Conservation (phyloP, 2,329 filamentous ascomycete genomes). For the Cadophora sp. region DNA sequence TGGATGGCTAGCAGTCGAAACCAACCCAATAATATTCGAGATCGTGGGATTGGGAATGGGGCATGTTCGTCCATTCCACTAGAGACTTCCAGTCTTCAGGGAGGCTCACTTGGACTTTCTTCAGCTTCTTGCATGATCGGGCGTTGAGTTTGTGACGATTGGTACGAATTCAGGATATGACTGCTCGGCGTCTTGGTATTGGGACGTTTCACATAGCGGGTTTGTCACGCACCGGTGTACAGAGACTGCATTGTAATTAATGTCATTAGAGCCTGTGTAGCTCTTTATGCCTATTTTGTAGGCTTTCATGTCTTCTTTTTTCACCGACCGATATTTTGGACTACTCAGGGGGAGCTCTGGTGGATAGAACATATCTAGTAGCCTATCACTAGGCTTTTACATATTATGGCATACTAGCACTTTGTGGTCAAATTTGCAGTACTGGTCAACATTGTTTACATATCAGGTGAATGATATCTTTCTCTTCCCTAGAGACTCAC, state of each 20-base stretch:
- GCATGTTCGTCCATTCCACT: constrained; percentile 27
- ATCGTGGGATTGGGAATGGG: constrained; percentile 50
- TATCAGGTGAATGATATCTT: too few relatives aligned
- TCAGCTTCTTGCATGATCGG: constrained; percentile 9
- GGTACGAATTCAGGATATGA: constrained; percentile 7
- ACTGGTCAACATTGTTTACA: too few relatives aligned
- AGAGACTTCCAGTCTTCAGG: background rate
- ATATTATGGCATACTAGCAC: background rate
- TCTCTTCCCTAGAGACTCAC: too few relatives aligned
- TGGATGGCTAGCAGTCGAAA: constrained; percentile 72
- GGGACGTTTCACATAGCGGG: background rate
- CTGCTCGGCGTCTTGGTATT: constrained; percentile 3
- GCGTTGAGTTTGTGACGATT: constrained; percentile 10
- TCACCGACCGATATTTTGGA: background rate
- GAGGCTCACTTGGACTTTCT: background rate
- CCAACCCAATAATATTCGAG: constrained; percentile 52
- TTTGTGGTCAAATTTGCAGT: too few relatives aligned
- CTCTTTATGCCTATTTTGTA: background rate
- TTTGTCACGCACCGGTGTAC: background rate
- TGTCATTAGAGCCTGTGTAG: constrained; percentile 16
- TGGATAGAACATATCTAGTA: background rate
- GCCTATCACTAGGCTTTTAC: constrained; percentile 4
- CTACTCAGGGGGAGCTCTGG: too few relatives aligned
- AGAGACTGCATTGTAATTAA: constrained; percentile 8
- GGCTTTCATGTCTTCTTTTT: background rate